Percentiles rank a stretch among this genome's conserved stretches.
These are phyloP conservation scores for Irpex sp. DNA, from an alignment of 1,284 basidiomycete species.

Conservation along the genomic window DNA sequence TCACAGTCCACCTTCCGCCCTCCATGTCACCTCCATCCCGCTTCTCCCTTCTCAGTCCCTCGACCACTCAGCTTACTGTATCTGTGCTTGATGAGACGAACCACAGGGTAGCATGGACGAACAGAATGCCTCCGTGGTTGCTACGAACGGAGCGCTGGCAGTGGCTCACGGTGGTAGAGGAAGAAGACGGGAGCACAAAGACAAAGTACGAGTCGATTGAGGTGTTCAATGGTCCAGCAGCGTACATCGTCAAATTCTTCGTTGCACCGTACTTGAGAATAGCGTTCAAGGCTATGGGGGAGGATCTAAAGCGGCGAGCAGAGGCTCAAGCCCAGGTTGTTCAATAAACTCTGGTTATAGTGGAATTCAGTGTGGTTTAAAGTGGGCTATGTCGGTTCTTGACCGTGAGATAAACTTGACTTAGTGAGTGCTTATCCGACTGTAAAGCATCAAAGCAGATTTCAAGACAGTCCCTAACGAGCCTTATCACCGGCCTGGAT, in stretches of 20 bases:
- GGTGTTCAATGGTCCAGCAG: conserved; percentile 64
- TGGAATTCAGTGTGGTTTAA: too few species aligned
- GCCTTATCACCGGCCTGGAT: background rate
- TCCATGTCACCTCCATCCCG: conserved; percentile 46
- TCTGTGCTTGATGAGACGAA: conserved; percentile 56
- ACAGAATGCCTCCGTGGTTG: conserved; percentile 50
- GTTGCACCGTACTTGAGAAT: conserved; percentile 48
- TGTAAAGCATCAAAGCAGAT: background rate
- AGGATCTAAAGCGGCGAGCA: conserved; percentile 61
- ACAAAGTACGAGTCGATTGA: conserved; percentile 75
- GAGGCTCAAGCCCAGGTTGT: conserved; percentile 38
- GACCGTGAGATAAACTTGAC: background rate
- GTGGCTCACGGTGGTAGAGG: conserved; percentile 54
- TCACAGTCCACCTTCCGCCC: conserved; percentile 69
- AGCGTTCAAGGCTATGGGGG: conserved; percentile 64
- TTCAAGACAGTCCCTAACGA: background rate
- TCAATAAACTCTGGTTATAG: background rate
- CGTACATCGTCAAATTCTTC: conserved; percentile 62
- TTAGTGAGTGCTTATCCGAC: background rate
- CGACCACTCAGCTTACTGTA: conserved; percentile 35
- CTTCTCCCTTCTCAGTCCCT: conserved; percentile 9
- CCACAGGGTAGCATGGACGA: conserved; percentile 67
- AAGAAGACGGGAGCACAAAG: conserved; percentile 42
- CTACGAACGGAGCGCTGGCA: conserved; percentile 73
- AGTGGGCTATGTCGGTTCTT: background rate